These are phyloP conservation scores for Plantago ovata DNA, from an alignment of 257 asterid species.

Conservation along the genomic window DNA sequence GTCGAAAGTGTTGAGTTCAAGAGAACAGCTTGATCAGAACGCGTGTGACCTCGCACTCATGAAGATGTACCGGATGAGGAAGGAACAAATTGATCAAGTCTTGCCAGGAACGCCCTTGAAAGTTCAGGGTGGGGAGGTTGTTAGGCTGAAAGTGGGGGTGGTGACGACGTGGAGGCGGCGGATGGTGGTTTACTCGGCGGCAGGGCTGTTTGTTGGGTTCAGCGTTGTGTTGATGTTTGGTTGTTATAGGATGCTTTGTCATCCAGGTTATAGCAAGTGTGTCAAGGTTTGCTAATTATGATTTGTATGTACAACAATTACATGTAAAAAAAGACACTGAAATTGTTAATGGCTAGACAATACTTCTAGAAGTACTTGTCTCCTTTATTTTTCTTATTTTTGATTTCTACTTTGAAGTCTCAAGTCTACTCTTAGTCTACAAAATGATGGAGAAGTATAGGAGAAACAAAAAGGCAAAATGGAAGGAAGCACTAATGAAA, in stretches of 20 bases:
- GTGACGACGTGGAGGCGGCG: conserved; percentile 28
- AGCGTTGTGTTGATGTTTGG: conserved; percentile 42
- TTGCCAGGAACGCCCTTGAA: conserved; percentile 31
- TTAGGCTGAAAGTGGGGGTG: conserved; percentile 28
- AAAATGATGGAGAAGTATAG: too few relatives aligned
- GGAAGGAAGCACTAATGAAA: too few relatives aligned
- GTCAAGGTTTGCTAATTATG: conserved; percentile 29
- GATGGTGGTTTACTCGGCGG: conserved; percentile 16
- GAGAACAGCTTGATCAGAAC: conserved; percentile 44
- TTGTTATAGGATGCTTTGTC: conserved; percentile 37
- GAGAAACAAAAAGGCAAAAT: too few relatives aligned
- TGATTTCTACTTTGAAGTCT: too few relatives aligned
- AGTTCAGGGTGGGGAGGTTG: conserved; percentile 23
- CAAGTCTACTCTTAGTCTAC: too few relatives aligned
- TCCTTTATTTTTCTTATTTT: too few relatives aligned
- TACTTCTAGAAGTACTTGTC: too few relatives aligned
- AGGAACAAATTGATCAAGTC: conserved; percentile 24
- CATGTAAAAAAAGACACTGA: too few relatives aligned
- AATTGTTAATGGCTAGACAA: too few relatives aligned
- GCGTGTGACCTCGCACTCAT: conserved; percentile 31
- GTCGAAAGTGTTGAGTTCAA: conserved; percentile 24
- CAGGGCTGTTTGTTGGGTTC: conserved; percentile 35
- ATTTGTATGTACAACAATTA: neutral
- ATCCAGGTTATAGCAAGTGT: conserved; percentile 29
- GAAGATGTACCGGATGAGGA: conserved; percentile 25